These are phyloP conservation scores for Umbilicaria muhlenbergii DNA, from an alignment of 495 filamentous ascomycete genomes.

Conservation along the genomic window DNA sequence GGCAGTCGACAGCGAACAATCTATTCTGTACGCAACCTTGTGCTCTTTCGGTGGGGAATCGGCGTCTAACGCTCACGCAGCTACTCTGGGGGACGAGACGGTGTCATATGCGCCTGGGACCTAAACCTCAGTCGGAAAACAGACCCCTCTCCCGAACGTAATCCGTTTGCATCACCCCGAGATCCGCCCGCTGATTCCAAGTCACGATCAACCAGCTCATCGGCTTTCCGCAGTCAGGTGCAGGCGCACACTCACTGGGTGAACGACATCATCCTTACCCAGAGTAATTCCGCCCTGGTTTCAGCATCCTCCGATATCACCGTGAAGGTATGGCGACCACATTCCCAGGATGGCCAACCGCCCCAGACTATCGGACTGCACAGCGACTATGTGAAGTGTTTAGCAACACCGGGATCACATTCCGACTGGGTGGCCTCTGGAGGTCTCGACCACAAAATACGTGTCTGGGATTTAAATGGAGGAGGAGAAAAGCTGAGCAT, in stretches of 20 bases:
- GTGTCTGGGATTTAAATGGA: conserved; percentile 83
- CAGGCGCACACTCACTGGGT: conserved; percentile 98
- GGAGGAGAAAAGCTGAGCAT: conserved; percentile 74
- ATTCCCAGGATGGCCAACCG: conserved; percentile 44
- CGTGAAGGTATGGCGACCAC: conserved; percentile 90
- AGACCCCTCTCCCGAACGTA: conserved; percentile 21
- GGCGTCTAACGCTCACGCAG: conserved; percentile 28
- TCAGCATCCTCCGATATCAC: conserved; percentile 92
- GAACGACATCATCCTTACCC: conserved; percentile 82
- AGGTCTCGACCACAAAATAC: conserved; percentile 82
- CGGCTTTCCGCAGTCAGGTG: conserved; percentile 75
- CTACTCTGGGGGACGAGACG: conserved; percentile 91
- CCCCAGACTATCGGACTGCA: conserved; percentile 83
- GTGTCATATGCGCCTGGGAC: conserved; percentile 92
- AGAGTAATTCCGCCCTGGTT: conserved; percentile 69
- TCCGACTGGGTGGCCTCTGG: conserved; percentile 93
- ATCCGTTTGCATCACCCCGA: conserved; percentile 17
- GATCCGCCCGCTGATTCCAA: conserved; percentile 4
- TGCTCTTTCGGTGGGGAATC: background rate
- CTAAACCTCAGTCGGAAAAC: conserved; percentile 43
- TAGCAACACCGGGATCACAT: conserved; percentile 58
- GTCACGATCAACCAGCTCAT: conserved; percentile 16
- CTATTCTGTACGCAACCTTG: conserved; percentile 58
- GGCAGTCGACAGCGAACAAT: conserved; percentile 67
- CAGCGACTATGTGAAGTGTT: conserved; percentile 87